Conservation (phyloP, 2,329 filamentous ascomycete species). For the Ceratocystis albifundus region DNA sequence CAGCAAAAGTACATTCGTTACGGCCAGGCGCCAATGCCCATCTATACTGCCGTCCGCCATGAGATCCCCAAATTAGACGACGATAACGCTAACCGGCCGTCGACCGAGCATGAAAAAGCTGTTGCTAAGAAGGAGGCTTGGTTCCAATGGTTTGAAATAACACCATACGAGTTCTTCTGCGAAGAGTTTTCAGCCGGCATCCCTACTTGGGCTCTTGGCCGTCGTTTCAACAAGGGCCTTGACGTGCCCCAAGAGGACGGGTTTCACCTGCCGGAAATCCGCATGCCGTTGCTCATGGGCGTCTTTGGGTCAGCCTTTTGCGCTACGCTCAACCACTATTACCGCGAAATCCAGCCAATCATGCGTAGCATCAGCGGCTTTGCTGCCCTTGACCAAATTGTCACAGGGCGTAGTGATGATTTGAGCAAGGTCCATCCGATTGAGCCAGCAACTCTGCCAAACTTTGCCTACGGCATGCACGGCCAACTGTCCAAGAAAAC, state of each 20-base stretch:
- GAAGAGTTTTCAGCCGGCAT: conserved; percentile 87
- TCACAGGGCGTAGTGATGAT: conserved; percentile 71
- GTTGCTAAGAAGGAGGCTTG: conserved; percentile 55
- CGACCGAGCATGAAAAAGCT: conserved; percentile 40
- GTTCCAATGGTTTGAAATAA: conserved; percentile 98
- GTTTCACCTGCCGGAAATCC: conserved; percentile 66
- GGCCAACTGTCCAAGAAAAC: conserved; percentile 61
- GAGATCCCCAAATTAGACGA: conserved; percentile 59
- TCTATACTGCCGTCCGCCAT: conserved; percentile 90
- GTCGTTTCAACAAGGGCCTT: conserved; percentile 62
- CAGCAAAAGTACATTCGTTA: conserved; percentile 65
- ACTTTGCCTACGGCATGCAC: conserved; percentile 75
- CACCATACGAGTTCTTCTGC: conserved; percentile 89
- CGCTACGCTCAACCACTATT: conserved; percentile 90
- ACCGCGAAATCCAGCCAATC: conserved; percentile 79
- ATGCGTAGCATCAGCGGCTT: conserved; percentile 66
- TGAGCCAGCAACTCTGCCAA: conserved; percentile 80
- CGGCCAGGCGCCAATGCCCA: conserved; percentile 76
- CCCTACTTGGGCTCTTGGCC: conserved; percentile 84
- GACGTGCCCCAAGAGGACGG: conserved; percentile 53
- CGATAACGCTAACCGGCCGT: conserved; percentile 24
- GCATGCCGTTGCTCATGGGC: conserved; percentile 73
- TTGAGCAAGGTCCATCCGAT: conserved; percentile 89
- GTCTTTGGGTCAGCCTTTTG: conserved; percentile 98
- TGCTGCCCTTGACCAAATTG: conserved; percentile 64